These are phyloP conservation scores for Zanthoxylum bungeanum DNA, from an alignment of 345 rosid genomes.

Conservation along the genomic window DNA sequence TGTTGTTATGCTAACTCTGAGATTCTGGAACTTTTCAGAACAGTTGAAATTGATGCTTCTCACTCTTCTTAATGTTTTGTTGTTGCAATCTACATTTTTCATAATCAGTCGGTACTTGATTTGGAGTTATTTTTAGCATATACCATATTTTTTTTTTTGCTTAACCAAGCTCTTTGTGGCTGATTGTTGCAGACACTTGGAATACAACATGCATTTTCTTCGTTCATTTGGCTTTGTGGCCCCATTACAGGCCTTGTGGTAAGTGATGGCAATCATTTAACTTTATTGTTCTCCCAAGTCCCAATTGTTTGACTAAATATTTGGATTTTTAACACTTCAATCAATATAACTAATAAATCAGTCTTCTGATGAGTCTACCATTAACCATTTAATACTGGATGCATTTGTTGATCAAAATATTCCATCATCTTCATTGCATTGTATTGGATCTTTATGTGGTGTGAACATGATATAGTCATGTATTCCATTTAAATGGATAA, in stretches of 20 bases:
- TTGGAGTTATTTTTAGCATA: conserved; percentile 7
- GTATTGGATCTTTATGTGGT: not conserved
- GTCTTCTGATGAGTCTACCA: conserved; percentile 1
- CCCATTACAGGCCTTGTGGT: conserved; percentile 99
- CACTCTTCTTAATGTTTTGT: not conserved
- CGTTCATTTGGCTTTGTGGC: conserved; percentile 98
- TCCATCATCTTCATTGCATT: not conserved
- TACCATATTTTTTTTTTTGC: not conserved
- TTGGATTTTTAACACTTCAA: conserved; percentile 2
- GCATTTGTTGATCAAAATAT: not conserved
- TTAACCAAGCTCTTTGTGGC: conserved; percentile 25
- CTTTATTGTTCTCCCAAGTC: not conserved
- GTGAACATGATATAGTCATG: not conserved
- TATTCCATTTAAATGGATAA: not conserved
- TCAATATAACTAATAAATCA: conserved; percentile 2
- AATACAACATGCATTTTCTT: conserved; percentile 88
- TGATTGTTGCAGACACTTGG: conserved; percentile 87
- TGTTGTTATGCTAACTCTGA: too few relatives aligned
- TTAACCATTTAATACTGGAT: not conserved
- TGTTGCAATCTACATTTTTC: not conserved
- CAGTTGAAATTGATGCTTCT: not conserved
- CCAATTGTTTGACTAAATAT: not conserved
- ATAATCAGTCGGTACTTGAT: not conserved
- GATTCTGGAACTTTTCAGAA: not conserved
- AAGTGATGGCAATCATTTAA: conserved; percentile 30